A percentile compares a stretch with the other conserved stretches of the same genome.
phyloP scores from a whole-genome alignment of 1,284 basidiomycete species.

The Malassezia furfur region DNA sequence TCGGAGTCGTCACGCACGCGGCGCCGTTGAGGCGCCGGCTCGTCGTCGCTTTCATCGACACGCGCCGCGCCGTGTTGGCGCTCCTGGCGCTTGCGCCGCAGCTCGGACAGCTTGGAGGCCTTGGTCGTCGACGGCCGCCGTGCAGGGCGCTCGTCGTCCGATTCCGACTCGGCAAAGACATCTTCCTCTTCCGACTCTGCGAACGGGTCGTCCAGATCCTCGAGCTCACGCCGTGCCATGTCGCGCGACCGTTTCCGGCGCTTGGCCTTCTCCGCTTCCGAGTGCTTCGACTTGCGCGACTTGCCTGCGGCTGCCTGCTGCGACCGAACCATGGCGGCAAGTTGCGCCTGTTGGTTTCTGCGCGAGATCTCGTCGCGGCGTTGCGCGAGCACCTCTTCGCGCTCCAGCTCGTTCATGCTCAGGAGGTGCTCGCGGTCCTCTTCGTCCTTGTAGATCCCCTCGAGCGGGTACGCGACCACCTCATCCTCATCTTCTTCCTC shows the following conservation, averaged over 20 bases:
- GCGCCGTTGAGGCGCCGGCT: constrained; percentile 1
- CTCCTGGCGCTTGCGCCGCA: constrained; percentile 27
- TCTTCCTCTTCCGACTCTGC: constrained; percentile 14
- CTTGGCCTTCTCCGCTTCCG: constrained; percentile 7
- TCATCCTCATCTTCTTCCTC: constrained; percentile 25
- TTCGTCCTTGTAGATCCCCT: constrained; percentile 78
- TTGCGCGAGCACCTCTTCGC: constrained; percentile 71
- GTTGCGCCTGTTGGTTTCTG: constrained; percentile 62
- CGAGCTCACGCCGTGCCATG: constrained; percentile 15
- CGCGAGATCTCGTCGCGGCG: constrained; percentile 72
- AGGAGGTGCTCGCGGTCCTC: constrained; percentile 65
- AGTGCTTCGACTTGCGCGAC: constrained; percentile 13
- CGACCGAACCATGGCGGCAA: constrained; percentile 65
- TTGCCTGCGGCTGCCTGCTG: constrained; percentile 52
- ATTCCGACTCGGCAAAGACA: constrained; percentile 17
- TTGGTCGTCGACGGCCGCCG: constrained; percentile 27
- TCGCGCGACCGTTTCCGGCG: constrained; percentile 10
- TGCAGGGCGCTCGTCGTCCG: constrained; percentile 48
- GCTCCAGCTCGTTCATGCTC: constrained; percentile 70
- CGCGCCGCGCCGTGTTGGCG: constrained; percentile 22
- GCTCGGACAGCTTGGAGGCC: constrained; percentile 29
- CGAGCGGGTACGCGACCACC: constrained; percentile 61
- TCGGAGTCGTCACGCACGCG: constrained; percentile 13
- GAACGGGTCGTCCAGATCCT: constrained; percentile 16
- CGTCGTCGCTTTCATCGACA: constrained; percentile 21